phyloP scores from a whole-genome alignment of 1,139 yeast species.

The Candida pseudoviswanathii region DNA sequence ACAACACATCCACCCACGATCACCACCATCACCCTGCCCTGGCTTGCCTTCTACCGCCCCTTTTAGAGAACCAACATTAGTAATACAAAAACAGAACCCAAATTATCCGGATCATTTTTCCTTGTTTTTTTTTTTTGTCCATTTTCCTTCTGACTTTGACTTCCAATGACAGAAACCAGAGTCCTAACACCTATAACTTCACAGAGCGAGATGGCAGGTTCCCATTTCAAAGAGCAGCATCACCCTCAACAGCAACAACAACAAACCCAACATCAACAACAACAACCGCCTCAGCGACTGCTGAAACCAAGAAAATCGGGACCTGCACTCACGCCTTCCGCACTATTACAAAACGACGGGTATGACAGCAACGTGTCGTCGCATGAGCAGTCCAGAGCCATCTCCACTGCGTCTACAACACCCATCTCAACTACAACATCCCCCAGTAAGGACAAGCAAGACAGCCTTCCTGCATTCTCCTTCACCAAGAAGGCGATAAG shows the following conservation, averaged over 20 bases:
- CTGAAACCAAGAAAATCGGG: slow-evolving; percentile 1
- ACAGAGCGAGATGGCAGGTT: not conserved
- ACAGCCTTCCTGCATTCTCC: slow-evolving; percentile 37
- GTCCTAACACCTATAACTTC: slow-evolving; percentile 3
- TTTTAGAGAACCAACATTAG: not conserved
- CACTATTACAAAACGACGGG: not conserved
- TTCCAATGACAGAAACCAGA: not conserved
- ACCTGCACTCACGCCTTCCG: slow-evolving; percentile 2
- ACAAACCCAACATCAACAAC: too few relatives aligned
- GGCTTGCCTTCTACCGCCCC: not conserved
- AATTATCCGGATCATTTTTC: not conserved
- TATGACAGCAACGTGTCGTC: not conserved
- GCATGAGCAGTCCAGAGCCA: not conserved
- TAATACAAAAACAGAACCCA: not conserved
- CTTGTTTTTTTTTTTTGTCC: not conserved
- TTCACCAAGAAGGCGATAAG: slow-evolving; percentile 42
- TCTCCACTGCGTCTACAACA: not conserved
- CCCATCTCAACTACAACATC: slow-evolving; percentile 3
- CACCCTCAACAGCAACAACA: too few relatives aligned
- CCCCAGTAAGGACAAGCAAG: not conserved
- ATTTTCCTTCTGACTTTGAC: not conserved
- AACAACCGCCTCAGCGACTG: not conserved
- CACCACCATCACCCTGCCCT: not conserved
- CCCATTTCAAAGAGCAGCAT: not conserved
- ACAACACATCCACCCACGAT: not conserved